Conservation (phyloP, 352 stramenopile species). For the Phytopythium kandeliae region DNA sequence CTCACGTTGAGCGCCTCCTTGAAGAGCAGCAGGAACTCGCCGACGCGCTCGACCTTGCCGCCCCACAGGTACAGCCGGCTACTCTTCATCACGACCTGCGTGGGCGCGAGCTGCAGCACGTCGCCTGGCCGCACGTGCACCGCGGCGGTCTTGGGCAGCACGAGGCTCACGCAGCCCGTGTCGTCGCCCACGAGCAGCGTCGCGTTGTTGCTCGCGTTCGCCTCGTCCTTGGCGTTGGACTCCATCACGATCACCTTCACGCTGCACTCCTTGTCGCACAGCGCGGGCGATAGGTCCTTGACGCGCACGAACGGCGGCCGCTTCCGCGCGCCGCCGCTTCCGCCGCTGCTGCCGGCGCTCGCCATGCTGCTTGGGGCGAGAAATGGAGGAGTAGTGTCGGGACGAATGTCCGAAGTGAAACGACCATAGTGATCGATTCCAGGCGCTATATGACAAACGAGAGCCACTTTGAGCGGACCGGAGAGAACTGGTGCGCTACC, state of each 20-base stretch:
- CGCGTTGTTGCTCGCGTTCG: slow-evolving; percentile 64
- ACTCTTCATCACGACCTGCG: slow-evolving; percentile 77
- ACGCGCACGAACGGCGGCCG: slow-evolving; percentile 51
- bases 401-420: too few relatives aligned
- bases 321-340: slow-evolving; percentile 25
- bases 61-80: slow-evolving; percentile 74
- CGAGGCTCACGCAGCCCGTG: slow-evolving; percentile 69
- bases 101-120: slow-evolving; percentile 58
- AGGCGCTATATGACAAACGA: too few relatives aligned
- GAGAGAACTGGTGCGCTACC: too few relatives aligned
- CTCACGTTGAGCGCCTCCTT: slow-evolving; percentile 82
- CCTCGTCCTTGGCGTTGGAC: slow-evolving; percentile 76
- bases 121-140: slow-evolving; percentile 68
- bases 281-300: slow-evolving; percentile 62
- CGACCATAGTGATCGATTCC: too few relatives aligned
- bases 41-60: slow-evolving; percentile 76
- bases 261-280: slow-evolving; percentile 58
- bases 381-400: too few relatives aligned
- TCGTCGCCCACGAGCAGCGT: slow-evolving; percentile 83
- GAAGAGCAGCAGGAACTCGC: slow-evolving; percentile 83
- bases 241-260: slow-evolving; percentile 82
- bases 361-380: too few relatives aligned
- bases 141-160: slow-evolving; percentile 67
- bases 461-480: too few relatives aligned
- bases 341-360: slow-evolving; percentile 1